Base-by-base conservation (phyloP, 208 protist species). In the Phytomonas sp. region DNA sequence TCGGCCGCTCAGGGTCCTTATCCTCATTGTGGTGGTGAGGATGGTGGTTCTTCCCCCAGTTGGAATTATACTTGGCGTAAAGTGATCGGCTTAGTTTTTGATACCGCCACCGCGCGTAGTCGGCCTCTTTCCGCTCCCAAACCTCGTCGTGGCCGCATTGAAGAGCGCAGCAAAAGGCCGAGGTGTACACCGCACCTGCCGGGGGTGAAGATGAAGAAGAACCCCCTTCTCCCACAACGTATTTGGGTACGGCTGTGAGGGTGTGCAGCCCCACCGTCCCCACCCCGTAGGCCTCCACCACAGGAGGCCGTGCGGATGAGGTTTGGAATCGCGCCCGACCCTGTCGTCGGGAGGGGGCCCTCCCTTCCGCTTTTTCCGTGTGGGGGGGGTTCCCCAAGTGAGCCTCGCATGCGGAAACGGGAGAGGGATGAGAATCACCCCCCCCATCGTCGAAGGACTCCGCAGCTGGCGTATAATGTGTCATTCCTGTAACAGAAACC, bases 91-190 rank as follows among this genome's bases (percentile, higher is more conserved):
- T 34, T 11, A 87, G 76, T 32, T 72, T 62, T 1, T 63, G 52
- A 7, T 26, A 26, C 31, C 81, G 76, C 87, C 87, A 92, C 31
- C 74, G 23, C 12, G 32, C 71, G 59, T 87, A 89, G 16, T 77
- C 76, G 29, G 64, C 73, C 68, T 81, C 63, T 59, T 70, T 70
- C n/a, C 64, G 70, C 33, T 78, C 75, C 73, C 80, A 83, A 30
- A 29, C 6, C 2, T 11, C 63, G 26, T 26, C 37, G 68, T 26
- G 19, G 69, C 64, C 64, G 36, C 60, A 23, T 12, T 66, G 36
- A 19, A 68, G 75, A 23, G 68, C 60, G 23, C 63, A 71, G 73
- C 74, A 81, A 40, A 68, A 81, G 16, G 76, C 72, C 7, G 71
- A 66, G 0, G 60, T 72, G 66, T 74, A 75, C 63, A 70, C 72